Evolutionary conservation across 2,329 filamentous ascomycete species (phyloP).

Genomic region (Pseudocercospora vitis): DNA sequence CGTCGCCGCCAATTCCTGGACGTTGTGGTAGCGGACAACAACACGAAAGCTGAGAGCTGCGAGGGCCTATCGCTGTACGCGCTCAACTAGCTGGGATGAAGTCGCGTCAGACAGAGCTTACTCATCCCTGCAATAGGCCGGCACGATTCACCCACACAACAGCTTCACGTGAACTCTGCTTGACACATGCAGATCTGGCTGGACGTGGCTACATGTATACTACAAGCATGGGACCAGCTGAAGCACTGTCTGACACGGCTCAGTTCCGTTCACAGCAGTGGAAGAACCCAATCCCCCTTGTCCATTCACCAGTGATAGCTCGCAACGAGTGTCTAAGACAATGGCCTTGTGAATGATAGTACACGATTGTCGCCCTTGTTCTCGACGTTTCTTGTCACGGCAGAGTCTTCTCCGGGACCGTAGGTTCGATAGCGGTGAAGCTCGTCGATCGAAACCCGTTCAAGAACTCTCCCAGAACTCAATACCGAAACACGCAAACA

Average conservation of each 20-base stretch:
- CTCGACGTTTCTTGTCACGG: neutral
- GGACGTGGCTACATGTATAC: too few relatives aligned
- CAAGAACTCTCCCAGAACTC: too few relatives aligned
- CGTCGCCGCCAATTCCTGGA: neutral
- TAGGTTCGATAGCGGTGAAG: neutral
- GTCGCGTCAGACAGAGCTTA: neutral
- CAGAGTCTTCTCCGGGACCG: neutral
- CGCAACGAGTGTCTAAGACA: neutral
- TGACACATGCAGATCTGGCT: too few relatives aligned
- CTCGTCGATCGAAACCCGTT: too few relatives aligned
- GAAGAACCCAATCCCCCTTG: too few relatives aligned
- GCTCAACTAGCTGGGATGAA: too few relatives aligned
- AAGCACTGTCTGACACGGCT: neutral
- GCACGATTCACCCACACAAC: too few relatives aligned
- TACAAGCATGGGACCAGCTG: too few relatives aligned
- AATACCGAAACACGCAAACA: too few relatives aligned
- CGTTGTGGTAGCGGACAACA: slow-evolving; percentile 1
- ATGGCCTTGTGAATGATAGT: neutral
- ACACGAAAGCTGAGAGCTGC: neutral
- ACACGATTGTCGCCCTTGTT: neutral
- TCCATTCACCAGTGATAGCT: neutral
- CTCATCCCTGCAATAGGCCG: too few relatives aligned
- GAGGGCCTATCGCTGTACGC: neutral
- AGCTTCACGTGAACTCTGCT: too few relatives aligned
- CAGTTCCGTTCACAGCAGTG: neutral